These are phyloP conservation scores for Didymella sp. DNA, from an alignment of 2,329 filamentous ascomycete species.

Conservation along the genomic window DNA sequence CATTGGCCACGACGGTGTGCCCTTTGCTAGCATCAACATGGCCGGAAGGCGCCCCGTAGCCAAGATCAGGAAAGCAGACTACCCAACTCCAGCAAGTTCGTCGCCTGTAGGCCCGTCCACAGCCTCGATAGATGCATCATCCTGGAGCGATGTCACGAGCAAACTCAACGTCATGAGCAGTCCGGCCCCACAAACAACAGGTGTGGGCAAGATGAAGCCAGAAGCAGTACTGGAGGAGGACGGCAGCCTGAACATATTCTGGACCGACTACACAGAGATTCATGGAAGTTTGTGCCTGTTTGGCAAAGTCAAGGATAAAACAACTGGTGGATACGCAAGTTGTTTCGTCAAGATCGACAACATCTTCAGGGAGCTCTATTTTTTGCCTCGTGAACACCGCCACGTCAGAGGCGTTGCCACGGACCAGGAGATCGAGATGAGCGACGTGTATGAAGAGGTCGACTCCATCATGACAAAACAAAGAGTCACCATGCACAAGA, in stretches of 20 bases:
- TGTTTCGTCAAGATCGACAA: conserved; percentile 98
- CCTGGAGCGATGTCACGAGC: conserved; percentile 87
- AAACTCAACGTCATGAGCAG: conserved; percentile 86
- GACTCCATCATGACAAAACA: conserved; percentile 86
- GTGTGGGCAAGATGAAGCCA: conserved; percentile 80
- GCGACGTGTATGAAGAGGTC: conserved; percentile 88
- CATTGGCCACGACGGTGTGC: conserved; percentile 68
- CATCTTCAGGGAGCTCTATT: conserved; percentile 89
- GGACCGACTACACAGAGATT: conserved; percentile 94
- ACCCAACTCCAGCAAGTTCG: conserved; percentile 76
- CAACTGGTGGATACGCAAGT: conserved; percentile 78
- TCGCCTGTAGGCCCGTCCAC: conserved; percentile 71
- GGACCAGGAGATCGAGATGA: conserved; percentile 80
- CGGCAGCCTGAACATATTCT: conserved; percentile 92
- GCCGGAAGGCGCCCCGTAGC: conserved; percentile 79
- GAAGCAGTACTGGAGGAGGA: conserved; percentile 92
- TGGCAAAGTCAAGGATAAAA: conserved; percentile 93
- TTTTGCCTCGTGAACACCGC: conserved; percentile 77
- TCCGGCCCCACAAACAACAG: conserved; percentile 67
- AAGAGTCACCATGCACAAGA: conserved; percentile 88
- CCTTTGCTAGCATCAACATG: conserved; percentile 79
- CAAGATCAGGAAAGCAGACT: conserved; percentile 70
- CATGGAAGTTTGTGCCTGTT: conserved; percentile 92
- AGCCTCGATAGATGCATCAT: conserved; percentile 70
- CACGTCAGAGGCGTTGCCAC: conserved; percentile 69